A percentile compares a stretch with the other conserved stretches of the same genome.
phyloP scores from a whole-genome alignment of 345 rosid species.

The Brassica cretica region DNA sequence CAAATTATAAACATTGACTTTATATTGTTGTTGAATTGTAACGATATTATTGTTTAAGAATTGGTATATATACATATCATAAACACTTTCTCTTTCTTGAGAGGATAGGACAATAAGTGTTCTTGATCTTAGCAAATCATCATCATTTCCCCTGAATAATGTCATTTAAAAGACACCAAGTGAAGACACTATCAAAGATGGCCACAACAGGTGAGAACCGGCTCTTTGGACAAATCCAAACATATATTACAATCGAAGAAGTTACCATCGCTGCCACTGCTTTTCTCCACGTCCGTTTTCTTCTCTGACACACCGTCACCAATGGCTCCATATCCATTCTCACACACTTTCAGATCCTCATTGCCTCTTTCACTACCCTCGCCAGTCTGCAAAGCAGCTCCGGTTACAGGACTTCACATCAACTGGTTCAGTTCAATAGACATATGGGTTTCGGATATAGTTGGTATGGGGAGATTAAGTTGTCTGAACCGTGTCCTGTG shows the following conservation, averaged over 20 bases:
- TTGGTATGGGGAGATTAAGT: conserved; percentile 44
- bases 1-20: too few relatives aligned
- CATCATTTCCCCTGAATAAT: conserved; percentile 55
- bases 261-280: conserved; percentile 60
- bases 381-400: conserved; percentile 65
- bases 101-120: conserved; percentile 60
- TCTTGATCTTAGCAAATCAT: conserved; percentile 64
- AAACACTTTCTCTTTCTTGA: conserved; percentile 81
- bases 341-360: conserved; percentile 69
- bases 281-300: conserved; percentile 59
- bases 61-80: conserved; percentile 51
- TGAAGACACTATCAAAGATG: conserved; percentile 48
- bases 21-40: neutral
- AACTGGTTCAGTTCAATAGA: conserved; percentile 66
- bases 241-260: conserved; percentile 85
- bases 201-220: conserved; percentile 91
- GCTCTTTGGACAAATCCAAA: conserved; percentile 75
- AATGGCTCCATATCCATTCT: conserved; percentile 58
- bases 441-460: conserved; percentile 44
- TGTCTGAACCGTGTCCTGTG: conserved; percentile 59
- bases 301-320: conserved; percentile 59
- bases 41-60: neutral
- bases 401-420: conserved; percentile 51
- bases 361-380: conserved; percentile 84
- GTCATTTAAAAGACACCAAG: too few relatives aligned